These are phyloP conservation scores for Tricholoma bakamatsutake DNA, from an alignment of 768 basidiomycete species.

Conservation along the genomic window DNA sequence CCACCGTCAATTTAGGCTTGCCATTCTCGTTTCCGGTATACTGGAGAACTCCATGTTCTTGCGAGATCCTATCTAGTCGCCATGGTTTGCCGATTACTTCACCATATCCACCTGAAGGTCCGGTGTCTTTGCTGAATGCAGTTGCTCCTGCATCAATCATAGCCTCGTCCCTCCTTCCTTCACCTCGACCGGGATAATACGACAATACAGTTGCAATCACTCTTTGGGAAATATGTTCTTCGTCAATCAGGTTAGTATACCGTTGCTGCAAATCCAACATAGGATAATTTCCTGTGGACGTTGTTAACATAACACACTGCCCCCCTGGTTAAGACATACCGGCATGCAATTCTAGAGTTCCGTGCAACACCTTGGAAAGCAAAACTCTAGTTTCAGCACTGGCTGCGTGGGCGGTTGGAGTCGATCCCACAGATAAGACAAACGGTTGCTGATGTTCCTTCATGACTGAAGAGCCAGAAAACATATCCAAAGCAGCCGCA, in stretches of 20 bases:
- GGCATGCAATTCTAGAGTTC: constrained; percentile 71
- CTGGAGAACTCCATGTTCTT: constrained; percentile 75
- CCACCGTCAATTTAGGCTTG: constrained; percentile 37
- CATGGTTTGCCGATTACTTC: constrained; percentile 63
- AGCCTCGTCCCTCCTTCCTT: constrained; percentile 60
- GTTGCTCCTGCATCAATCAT: constrained; percentile 79
- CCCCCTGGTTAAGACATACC: constrained; percentile 30
- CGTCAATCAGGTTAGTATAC: constrained; percentile 61
- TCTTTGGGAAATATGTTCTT: constrained; percentile 52
- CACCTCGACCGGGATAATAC: constrained; percentile 68
- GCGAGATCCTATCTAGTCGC: constrained; percentile 59
- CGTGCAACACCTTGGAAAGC: constrained; percentile 45
- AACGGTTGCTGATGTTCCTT: constrained; percentile 41
- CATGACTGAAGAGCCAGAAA: constrained; percentile 30
- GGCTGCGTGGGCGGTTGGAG: constrained; percentile 80
- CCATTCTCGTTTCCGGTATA: constrained; percentile 22
- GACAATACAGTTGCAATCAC: constrained; percentile 74
- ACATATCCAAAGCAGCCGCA: constrained; percentile 41
- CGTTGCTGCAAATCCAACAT: constrained; percentile 82
- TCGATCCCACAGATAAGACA: constrained; percentile 79
- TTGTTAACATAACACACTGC: neutral
- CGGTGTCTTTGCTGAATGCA: constrained; percentile 85
- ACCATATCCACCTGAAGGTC: constrained; percentile 66
- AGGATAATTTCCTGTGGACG: constrained; percentile 65
- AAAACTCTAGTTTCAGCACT: constrained; percentile 41